Base-by-base conservation (phyloP, 2,329 filamentous ascomycete species). In the Sporothrix schenckii region DNA sequence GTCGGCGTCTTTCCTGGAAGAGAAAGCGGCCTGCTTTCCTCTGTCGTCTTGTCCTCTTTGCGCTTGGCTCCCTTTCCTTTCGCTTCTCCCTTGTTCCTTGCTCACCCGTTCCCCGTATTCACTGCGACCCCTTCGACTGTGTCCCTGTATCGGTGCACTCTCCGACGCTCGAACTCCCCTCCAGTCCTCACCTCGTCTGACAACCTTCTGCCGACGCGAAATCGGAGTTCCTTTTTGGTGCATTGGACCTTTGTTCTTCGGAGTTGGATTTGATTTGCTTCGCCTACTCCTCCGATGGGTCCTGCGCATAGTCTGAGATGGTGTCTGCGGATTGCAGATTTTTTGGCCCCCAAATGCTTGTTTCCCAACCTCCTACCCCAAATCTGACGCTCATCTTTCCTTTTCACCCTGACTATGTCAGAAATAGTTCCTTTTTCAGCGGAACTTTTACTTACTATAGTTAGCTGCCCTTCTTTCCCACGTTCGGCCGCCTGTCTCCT, bases 301-400 rank as follows among this genome's bases (percentile, higher is more conserved):
- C 49, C 10, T 16, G 49, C 39, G 19, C 16, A 41, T 58, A n/a
- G 58, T 47, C 27, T 53, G 19, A 21, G 19, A 21, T 39, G 63
- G 24, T n/a, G 19, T 10, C 16, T 5, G 19, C n/a, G 49, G 47
- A 66, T 52, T 66, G 63, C 39, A 66, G 63, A 66, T 39, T 66
- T 58, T 69, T 69, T 69, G 67, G 67, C 67, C 67, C 67, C 67
- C 67, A 69, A 69, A 61, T 61, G 67, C 67, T 69, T 69, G 44
- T 69, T 61, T 69, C 49, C 30, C 27, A 34, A 34, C 34, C 14
- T 58, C 50, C 50, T 2, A 53, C 50, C 10, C 50, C 24, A 14
- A 19, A 50, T n/a, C 16, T 9, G 49, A 50, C 19, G 19, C 19
- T 50, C 49, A 50, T 21, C 50, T 24, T 21, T 52, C 19, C 19